phyloP scores from a whole-genome alignment of 306 rosid genomes.

The Prunus padus region DNA sequence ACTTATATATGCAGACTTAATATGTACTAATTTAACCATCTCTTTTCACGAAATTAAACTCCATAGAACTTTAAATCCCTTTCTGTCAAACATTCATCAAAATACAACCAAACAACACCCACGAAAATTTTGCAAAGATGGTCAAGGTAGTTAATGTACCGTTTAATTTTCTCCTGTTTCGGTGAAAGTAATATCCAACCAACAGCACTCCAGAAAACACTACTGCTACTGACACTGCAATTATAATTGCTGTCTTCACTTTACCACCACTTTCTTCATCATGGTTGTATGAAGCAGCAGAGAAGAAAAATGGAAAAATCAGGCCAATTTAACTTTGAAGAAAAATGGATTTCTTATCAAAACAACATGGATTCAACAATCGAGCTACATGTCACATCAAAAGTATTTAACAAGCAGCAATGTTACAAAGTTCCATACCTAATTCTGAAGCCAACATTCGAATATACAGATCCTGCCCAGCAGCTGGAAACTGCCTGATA shows the following conservation, averaged over 20 bases:
- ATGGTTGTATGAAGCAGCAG: neutral
- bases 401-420: neutral
- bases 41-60: neutral
- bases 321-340: neutral
- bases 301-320: neutral
- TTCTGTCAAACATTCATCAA: neutral
- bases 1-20: neutral
- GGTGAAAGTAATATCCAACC: slow-evolving; percentile 11
- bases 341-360: neutral
- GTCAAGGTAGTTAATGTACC: slow-evolving; percentile 4
- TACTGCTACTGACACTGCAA: neutral
- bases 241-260: slow-evolving; percentile 6
- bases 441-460: slow-evolving; percentile 28
- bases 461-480: slow-evolving; percentile 35
- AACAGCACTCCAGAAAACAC: slow-evolving; percentile 4
- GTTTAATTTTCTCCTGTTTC: neutral
- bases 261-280: neutral
- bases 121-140: too few relatives aligned
- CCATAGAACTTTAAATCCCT: neutral
- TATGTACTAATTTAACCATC: neutral
- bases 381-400: slow-evolving; percentile 44
- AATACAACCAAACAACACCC: neutral
- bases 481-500: slow-evolving; percentile 25
- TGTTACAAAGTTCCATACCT: slow-evolving; percentile 1
- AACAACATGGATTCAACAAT: slow-evolving; percentile 17